Evolutionary conservation across 2,329 filamentous ascomycete species (phyloP).

Genomic region (Orbilia oligospora): DNA sequence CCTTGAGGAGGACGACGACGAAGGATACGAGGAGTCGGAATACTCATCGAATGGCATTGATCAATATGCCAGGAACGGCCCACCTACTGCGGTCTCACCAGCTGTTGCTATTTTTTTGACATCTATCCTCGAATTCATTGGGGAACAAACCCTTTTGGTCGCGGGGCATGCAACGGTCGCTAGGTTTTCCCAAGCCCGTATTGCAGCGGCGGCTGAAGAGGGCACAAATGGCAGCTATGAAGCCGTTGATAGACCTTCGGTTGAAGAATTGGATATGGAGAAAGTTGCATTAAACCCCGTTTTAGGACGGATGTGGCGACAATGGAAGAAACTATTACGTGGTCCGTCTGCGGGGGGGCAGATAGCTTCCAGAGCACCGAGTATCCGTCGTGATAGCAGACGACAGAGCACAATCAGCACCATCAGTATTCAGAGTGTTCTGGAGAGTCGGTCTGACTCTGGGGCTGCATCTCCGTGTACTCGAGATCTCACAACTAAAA

Average conservation of each 20-base stretch:
- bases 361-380: slow-evolving; percentile 54
- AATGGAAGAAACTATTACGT: slow-evolving; percentile 90
- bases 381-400: slow-evolving; percentile 53
- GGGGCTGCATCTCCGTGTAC: slow-evolving; percentile 9
- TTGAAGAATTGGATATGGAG: slow-evolving; percentile 93
- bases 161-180: slow-evolving; percentile 86
- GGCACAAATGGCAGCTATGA: slow-evolving; percentile 72
- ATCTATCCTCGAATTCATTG: slow-evolving; percentile 92
- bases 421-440: slow-evolving; percentile 53
- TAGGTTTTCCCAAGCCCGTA: slow-evolving; percentile 73
- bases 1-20: slow-evolving; percentile 97
- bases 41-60: slow-evolving; percentile 76
- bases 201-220: slow-evolving; percentile 70
- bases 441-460: slow-evolving; percentile 45
- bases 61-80: slow-evolving; percentile 64
- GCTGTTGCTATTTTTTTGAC: slow-evolving; percentile 96
- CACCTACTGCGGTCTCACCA: slow-evolving; percentile 78
- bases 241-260: slow-evolving; percentile 77
- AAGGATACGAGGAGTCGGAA: slow-evolving; percentile 86
- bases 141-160: slow-evolving; percentile 89
- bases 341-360: slow-evolving; percentile 55
- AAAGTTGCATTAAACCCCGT: slow-evolving; percentile 90
- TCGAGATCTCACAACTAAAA: slow-evolving; percentile 27
- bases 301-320: slow-evolving; percentile 89
- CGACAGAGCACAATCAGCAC: slow-evolving; percentile 57